These are phyloP conservation scores for Alternaria tenuissima DNA, from an alignment of 2,329 filamentous ascomycete species.

Conservation along the genomic window DNA sequence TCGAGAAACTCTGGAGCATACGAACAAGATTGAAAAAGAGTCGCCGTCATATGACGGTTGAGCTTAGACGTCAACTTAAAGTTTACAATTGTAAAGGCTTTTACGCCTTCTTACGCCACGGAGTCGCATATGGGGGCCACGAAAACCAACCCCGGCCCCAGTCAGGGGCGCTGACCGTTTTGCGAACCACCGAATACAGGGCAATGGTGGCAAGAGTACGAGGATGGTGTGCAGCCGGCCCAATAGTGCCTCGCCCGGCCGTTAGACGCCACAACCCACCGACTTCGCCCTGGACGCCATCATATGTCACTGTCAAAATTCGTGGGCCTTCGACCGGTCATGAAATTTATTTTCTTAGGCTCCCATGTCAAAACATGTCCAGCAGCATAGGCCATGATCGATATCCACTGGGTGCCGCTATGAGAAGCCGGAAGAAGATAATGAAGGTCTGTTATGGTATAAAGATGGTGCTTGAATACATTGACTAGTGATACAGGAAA, in stretches of 20 bases:
- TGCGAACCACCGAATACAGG: not conserved
- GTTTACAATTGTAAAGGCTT: not conserved
- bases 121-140: not conserved
- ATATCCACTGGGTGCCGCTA: not conserved
- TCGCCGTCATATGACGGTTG: not conserved
- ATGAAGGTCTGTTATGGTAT: not conserved
- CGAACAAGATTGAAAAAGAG: not conserved
- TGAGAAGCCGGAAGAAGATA: not conserved
- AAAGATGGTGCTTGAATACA: not conserved
- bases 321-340: not conserved
- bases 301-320: not conserved
- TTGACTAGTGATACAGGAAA: not conserved
- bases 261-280: not conserved
- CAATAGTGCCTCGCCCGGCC: not conserved
- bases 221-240: not conserved
- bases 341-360: not conserved
- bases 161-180: constrained; percentile 6
- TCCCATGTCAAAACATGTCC: not conserved
- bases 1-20: not conserved
- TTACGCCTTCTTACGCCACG: not conserved
- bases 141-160: not conserved
- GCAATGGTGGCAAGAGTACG: not conserved
- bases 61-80: not conserved
- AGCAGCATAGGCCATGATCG: not conserved
- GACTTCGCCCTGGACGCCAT: not conserved